phyloP scores from a whole-genome alignment of 305 asterid genomes.

The Caryopteris hybrid region DNA sequence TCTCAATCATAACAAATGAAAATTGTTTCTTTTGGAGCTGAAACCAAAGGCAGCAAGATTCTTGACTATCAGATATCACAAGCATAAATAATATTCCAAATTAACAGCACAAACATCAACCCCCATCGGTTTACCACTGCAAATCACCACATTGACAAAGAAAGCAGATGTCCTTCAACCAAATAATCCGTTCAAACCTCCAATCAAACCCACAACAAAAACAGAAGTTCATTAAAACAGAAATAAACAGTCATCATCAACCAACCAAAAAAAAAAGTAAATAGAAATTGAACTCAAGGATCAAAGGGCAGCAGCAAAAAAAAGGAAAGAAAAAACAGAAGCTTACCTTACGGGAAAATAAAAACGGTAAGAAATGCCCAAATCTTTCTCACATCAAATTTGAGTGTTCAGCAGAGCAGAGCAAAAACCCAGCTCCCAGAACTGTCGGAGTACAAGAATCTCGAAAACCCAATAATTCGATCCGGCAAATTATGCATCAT shows the following conservation, averaged over 20 bases:
- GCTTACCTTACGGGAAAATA: slow-evolving; percentile 6
- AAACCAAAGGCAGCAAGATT: background rate
- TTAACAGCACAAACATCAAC: background rate
- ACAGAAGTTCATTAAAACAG: background rate
- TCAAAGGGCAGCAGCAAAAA: slow-evolving; percentile 1
- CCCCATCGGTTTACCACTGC: background rate
- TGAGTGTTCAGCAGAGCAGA: background rate
- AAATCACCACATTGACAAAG: background rate
- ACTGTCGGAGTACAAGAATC: slow-evolving; percentile 18
- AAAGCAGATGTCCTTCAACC: background rate
- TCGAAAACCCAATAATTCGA: slow-evolving; percentile 8
- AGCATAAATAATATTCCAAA: background rate
- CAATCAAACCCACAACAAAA: slow-evolving; percentile 10
- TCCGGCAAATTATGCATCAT: background rate
- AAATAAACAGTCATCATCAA: slow-evolving; percentile 5
- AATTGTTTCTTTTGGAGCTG: background rate
- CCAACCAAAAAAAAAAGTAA: background rate
- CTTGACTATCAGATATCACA: background rate
- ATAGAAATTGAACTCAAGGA: background rate
- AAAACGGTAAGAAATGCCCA: background rate
- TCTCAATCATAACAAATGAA: background rate
- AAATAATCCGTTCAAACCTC: background rate
- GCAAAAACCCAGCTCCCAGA: slow-evolving; percentile 18
- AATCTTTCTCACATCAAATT: slow-evolving; percentile 14
- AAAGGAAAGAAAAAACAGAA: background rate